A percentile compares a stretch with the other conserved stretches of the same genome.
Conservation (phyloP, 305 asterid genomes). For the Striga hermonthica region DNA sequence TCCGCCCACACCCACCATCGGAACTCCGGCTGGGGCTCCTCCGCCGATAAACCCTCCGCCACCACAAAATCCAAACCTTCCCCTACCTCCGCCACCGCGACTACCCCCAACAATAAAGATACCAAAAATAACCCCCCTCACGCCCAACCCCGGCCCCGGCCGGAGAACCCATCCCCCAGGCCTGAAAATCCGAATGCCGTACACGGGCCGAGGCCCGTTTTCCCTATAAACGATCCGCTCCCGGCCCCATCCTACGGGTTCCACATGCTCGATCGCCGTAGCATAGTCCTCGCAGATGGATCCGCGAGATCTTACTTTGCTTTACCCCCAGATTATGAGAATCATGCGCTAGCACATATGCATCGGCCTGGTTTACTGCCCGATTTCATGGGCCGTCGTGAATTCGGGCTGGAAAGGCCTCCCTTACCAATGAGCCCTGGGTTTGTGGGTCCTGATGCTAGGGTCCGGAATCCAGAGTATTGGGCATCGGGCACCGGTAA, state of each 20-base stretch:
- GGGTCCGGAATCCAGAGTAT: constrained; percentile 46
- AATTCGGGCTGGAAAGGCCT: constrained; percentile 51
- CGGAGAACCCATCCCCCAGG: constrained; percentile 47
- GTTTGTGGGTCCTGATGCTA: constrained; percentile 39
- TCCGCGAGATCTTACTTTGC: constrained; percentile 90
- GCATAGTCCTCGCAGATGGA: constrained; percentile 69
- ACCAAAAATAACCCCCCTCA: constrained; percentile 30
- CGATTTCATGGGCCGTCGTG: constrained; percentile 41
- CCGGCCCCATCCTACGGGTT: constrained; percentile 92
- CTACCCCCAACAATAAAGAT: constrained; percentile 34
- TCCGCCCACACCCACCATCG: constrained; percentile 45
- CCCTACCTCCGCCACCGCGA: constrained; percentile 38
- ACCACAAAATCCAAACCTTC: constrained; percentile 47
- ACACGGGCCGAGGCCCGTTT: constrained; percentile 50
- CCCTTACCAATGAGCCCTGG: constrained; percentile 62
- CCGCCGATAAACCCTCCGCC: constrained; percentile 37
- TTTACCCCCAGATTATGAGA: constrained; percentile 73
- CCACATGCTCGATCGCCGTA: constrained; percentile 91
- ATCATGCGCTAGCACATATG: constrained; percentile 37
- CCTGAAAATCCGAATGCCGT: constrained; percentile 39
- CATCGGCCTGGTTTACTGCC: constrained; percentile 41
- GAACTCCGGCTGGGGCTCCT: constrained; percentile 54
- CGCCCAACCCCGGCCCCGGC: constrained; percentile 38
- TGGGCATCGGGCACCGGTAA: constrained; percentile 47
- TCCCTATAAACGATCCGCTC: constrained; percentile 67